Base-by-base conservation (phyloP, 179 eudicot species). In the Silene coronaria region DNA sequence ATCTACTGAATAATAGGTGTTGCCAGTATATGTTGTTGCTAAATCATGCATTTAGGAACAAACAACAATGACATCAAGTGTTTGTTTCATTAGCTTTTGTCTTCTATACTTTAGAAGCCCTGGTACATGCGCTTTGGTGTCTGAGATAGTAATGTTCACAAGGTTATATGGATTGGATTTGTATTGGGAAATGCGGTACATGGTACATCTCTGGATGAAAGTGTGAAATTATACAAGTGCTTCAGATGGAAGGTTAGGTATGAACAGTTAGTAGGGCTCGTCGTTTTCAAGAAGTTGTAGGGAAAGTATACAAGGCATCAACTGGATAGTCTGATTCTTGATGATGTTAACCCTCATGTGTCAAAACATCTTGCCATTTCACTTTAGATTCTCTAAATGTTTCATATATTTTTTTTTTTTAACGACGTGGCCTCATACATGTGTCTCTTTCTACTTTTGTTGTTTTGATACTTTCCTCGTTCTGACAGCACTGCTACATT, bases 21-120 rank as follows among this genome's bases (percentile, higher is more conserved):
- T 70, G 34, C 2, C 13, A 22, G 13, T 24, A 6, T 42, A 19
- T 10, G 46, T 13, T 13, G 5, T 46, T 26, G 0, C 22, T 6
- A 69, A 70, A 48, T 70, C 57, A 6, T 46, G 3, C 57, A 68
- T 68, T 24, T 21, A 42, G 72, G 28, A 68, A 68, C 57, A 38
- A 55, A 4, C 59, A 55, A 22, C 6, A 4, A 38, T 38, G 3
- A 67, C 36, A 34, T 38, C 24, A 38, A 17, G 5, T 42, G 30
- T 68, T 22, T 66, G 48, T 66, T 66, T 66, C 70, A 34, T 66
- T 34, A 32, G 34, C 70, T 30, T 34, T 12, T 14, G 46, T 42
- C 46, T 8, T 36, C 34, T 32, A 4, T 17, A 19, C 2, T 63
- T 66, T 66, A 66, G 70, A 30, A 66, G 46, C 17, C 46, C 46